A percentile compares a stretch with the other conserved stretches of the same genome.
These are phyloP conservation scores for Myxozyma mucilagina DNA, from an alignment of 805 yeast genomes.

Conservation along the genomic window DNA sequence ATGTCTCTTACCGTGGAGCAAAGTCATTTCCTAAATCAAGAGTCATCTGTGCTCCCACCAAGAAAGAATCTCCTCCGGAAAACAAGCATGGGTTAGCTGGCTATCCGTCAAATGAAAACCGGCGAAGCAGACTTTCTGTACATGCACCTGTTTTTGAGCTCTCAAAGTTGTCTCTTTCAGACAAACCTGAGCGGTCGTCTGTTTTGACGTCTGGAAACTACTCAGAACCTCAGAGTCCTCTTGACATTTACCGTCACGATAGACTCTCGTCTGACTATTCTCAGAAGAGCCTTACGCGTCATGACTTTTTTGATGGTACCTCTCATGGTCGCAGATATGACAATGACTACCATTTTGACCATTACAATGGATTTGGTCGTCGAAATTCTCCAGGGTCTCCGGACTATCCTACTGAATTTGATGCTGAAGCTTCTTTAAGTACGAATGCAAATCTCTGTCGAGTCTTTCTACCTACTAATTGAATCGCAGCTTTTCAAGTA, in stretches of 20 bases:
- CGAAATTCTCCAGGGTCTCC: neutral
- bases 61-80: neutral
- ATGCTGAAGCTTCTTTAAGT: conserved; percentile 28
- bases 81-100: neutral
- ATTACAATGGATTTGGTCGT: neutral
- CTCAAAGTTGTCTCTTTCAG: neutral
- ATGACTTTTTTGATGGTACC: conserved; percentile 5
- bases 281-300: neutral
- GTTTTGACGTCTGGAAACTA: conserved; percentile 5
- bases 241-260: conserved; percentile 7
- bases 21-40: neutral
- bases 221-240: conserved; percentile 21
- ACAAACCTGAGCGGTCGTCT: neutral
- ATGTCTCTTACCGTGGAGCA: conserved; percentile 12
- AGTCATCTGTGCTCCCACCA: neutral
- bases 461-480: no score
- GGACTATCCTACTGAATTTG: conserved; percentile 7
- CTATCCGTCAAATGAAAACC: neutral
- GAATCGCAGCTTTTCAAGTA: conserved; percentile 31
- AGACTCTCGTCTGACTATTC: neutral
- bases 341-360: neutral
- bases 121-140: conserved; percentile 12
- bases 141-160: conserved; percentile 25
- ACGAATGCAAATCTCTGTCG: no score
- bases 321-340: neutral